Evolutionary conservation across 2,329 filamentous ascomycete genomes (phyloP).

Genomic region (Aspergillus fijiensis): DNA sequence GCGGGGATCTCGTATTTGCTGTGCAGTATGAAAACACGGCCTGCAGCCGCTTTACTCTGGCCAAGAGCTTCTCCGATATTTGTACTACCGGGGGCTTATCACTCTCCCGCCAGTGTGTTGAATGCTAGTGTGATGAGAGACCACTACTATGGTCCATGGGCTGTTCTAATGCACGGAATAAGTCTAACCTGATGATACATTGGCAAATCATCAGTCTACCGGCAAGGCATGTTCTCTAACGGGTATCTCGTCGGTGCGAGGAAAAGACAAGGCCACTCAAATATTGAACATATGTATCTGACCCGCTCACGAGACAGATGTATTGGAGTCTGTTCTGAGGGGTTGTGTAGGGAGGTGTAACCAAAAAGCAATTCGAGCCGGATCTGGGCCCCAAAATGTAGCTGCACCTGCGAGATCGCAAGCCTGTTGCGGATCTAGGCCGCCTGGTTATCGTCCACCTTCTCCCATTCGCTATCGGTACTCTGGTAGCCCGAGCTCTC

Average conservation of each 20-base stretch:
- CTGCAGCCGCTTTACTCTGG: not conserved
- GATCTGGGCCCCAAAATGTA: not conserved
- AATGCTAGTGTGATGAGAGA: not conserved
- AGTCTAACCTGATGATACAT: not conserved
- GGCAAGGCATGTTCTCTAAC: slow-evolving; percentile 13
- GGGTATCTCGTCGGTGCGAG: slow-evolving; percentile 12
- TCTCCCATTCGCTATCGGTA: slow-evolving; percentile 98
- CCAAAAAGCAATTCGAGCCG: not conserved
- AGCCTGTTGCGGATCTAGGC: slow-evolving; percentile 6
- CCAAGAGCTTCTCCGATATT: not conserved
- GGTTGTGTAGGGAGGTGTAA: not conserved
- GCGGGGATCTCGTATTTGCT: not conserved
- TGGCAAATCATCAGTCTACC: not conserved
- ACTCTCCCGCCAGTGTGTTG: not conserved
- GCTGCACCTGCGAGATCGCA: not conserved
- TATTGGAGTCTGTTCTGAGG: not conserved
- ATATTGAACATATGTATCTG: slow-evolving; percentile 4
- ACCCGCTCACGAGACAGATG: not conserved
- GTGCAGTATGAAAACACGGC: not conserved
- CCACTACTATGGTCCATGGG: not conserved
- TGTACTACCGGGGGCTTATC: not conserved
- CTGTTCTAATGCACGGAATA: not conserved
- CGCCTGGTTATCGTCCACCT: slow-evolving; percentile 60
- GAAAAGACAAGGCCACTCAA: slow-evolving; percentile 7
- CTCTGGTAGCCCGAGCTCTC: slow-evolving; percentile 61